Evolutionary conservation across 202 grass and related monocot genomes (phyloP).

Genomic region (Panicum hallii): DNA sequence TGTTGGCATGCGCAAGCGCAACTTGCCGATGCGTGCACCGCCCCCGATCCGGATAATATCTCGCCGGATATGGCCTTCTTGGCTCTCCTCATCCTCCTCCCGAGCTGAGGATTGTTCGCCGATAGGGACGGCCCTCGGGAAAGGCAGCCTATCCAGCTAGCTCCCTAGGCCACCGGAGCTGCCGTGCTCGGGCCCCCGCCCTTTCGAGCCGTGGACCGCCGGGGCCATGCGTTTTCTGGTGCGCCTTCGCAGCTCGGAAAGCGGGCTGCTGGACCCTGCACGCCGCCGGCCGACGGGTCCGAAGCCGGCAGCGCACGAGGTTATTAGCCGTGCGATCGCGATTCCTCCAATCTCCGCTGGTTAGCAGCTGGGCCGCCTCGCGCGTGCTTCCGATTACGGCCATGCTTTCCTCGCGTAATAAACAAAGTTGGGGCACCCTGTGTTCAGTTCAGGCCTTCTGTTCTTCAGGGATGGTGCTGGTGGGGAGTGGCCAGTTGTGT

Average conservation of each 20-base stretch:
- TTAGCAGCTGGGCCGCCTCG: not conserved
- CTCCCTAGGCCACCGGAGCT: not conserved
- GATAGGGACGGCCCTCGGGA: not conserved
- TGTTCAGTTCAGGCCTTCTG: no score
- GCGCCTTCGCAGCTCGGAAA: not conserved
- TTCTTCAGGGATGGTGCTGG: no score
- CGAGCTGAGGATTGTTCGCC: constrained; percentile 1
- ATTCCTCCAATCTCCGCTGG: not conserved
- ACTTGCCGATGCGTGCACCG: constrained; percentile 27
- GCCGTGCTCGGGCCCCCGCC: not conserved
- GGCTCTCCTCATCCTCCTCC: not conserved
- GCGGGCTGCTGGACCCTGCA: not conserved
- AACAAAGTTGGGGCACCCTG: no score
- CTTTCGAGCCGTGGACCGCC: not conserved
- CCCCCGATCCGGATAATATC: not conserved
- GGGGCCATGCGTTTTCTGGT: not conserved
- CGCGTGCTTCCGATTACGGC: not conserved
- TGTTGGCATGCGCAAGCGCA: not conserved
- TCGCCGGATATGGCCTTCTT: not conserved
- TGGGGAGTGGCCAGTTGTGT: not conserved
- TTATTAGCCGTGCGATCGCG: not conserved
- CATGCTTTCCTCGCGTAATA: not conserved
- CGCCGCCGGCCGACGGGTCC: not conserved
- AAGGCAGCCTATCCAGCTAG: not conserved
- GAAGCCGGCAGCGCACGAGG: constrained; percentile 9